Evolutionary conservation across 2,329 filamentous ascomycete genomes (phyloP), one percentile per base, ranked within the genome.

Genomic region (Aspergillus aculeatinus): DNA sequence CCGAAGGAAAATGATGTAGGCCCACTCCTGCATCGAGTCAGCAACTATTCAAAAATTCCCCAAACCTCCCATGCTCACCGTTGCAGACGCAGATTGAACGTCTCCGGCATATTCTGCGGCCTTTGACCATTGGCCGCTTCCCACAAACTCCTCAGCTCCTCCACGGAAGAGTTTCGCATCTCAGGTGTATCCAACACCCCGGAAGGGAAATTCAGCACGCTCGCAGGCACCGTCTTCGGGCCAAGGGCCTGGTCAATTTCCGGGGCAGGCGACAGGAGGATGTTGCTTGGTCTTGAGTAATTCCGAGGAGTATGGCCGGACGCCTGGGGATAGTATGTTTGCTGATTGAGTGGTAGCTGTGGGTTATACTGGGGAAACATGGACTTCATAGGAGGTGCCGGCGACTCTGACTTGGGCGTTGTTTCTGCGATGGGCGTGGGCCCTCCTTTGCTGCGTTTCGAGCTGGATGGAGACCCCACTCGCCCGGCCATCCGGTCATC

Each of bases 301-400:
- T 51, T 60, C 57, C 49, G 65, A 57, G 23, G 62, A 47, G 14
- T 52, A 51, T 64, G 60, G 29, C 55, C 59, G 21, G 68, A 59
- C 10, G 66, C 59, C 35, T 70, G 70, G 9, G 74, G 72, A 50
- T 70, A 73, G 60, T 78, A 77, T 9, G 68, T 64, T 59, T 80
- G 78, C 58, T 75, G 70, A 31, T 60, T 69, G 39, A 76, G 65
- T 16, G 76, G 70, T 1, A 76, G 25, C 14, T 73, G 70, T 1
- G 76, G 74, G 60, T 81, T 70, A 60, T 79, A 79, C 10, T 68
- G 75, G 7, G 79, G 79, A 60, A 81, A 80, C 63, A 80, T 80
- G 4, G 79, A 80, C 59, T 67, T 74, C 63, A 81, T 79, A 11
- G 76, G 76, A 23, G 73, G 60, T 3, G 72, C 65, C 0, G 76